Base-by-base conservation (phyloP, 768 basidiomycete genomes). In the Polyporus arcularius region DNA sequence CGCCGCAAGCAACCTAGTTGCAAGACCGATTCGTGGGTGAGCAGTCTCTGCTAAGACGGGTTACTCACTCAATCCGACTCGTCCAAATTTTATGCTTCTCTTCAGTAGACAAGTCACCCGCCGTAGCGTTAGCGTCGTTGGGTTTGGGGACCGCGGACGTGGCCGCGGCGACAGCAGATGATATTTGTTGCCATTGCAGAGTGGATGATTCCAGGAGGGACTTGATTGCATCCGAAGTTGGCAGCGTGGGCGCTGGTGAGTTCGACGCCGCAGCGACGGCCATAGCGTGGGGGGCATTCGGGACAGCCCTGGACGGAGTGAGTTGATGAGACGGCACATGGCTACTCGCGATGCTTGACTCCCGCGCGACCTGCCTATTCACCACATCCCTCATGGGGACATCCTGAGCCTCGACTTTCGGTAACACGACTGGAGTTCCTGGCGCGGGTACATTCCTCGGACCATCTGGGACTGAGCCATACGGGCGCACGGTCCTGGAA, bases 61-160 rank as follows among this genome's bases (percentile, higher is more conserved):
- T 18, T 11, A 63, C 62, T 63, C 57, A 63, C 62, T 59, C 62
- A 21, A 63, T 52, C 14, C 62, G 62, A 18, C 15, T 59, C n/a
- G 62, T 47, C 62, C 62, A 63, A 12, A 63, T 56, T 30, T 53
- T 58, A 6, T 43, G 47, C 35, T 30, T 55, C 7, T 63, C 62
- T 18, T 63, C 62, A 1, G 31, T 14, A 10, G 43, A 35, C 2
- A 32, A 4, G 21, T 58, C 53, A n/a, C 53, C 57, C 14, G 50
- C 18, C 1, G 54, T n/a, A 15, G 39, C 40, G 14, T 32, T 52
- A 2, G 28, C 41, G 18, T 40, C n/a, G 10, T 42, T 28, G 0
- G 53, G 21, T 38, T 53, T 59, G 3, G 54, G 42, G 7, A 52
- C 49, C 12, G 43, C 48, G 2, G 62, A 63, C 8, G 57, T 59